These are phyloP conservation scores for Martensiomyces pterosporus DNA, from an alignment of 192 early-diverging fungal genomes.

Conservation along the genomic window DNA sequence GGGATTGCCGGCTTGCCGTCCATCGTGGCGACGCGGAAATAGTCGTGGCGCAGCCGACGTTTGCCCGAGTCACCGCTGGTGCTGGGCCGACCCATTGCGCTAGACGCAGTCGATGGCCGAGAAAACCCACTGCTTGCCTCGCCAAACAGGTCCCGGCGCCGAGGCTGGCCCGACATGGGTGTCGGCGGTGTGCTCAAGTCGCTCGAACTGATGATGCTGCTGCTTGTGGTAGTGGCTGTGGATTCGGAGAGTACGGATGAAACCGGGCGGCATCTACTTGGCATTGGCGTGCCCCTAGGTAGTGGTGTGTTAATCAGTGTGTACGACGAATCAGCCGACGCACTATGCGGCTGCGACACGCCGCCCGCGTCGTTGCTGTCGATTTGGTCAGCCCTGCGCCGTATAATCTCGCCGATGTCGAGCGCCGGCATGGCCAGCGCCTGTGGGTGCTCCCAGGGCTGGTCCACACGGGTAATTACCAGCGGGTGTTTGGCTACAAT, in stretches of 20 bases:
- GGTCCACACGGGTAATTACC: conserved; percentile 27
- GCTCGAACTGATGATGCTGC: neutral
- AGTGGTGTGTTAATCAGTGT: conserved; percentile 9
- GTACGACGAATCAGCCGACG: conserved; percentile 6
- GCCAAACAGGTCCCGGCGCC: too few relatives aligned
- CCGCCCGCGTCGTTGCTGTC: neutral
- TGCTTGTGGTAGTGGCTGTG: neutral
- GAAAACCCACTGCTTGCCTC: neutral
- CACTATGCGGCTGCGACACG: conserved; percentile 14
- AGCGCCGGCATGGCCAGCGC: conserved; percentile 16
- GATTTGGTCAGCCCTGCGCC: conserved; percentile 17
- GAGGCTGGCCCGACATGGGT: too few relatives aligned
- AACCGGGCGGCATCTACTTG: too few relatives aligned
- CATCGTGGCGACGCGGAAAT: conserved; percentile 37
- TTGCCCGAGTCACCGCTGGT: conserved; percentile 1
- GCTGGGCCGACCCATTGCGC: neutral
- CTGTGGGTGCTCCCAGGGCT: conserved; percentile 3
- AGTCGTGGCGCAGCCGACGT: conserved; percentile 35
- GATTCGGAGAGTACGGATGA: too few relatives aligned
- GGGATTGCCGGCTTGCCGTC: conserved; percentile 23
- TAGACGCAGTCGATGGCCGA: neutral
- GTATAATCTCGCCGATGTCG: conserved; percentile 34
- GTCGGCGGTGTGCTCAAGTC: too few relatives aligned
- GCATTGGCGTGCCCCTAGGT: too few relatives aligned
- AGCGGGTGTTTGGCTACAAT: conserved; percentile 4